Evolutionary conservation across 192 early-diverging fungal genomes (phyloP).

Genomic region (Linnemannia elongata): DNA sequence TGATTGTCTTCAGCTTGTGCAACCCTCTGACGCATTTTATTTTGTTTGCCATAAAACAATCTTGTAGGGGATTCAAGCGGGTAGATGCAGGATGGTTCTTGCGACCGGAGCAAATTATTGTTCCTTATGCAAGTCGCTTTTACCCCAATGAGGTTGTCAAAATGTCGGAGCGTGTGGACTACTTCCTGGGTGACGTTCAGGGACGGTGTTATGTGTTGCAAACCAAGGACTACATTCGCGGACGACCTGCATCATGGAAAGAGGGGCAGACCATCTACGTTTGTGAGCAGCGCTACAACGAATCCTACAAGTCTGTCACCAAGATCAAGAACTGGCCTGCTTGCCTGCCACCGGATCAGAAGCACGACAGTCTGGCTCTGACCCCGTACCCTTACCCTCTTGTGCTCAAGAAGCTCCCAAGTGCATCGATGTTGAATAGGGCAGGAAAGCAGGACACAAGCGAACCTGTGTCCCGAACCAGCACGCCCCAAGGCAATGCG

Average conservation of each 20-base stretch:
- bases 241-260: slow-evolving; percentile 13
- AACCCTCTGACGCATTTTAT: neutral
- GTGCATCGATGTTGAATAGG: neutral
- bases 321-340: slow-evolving; percentile 26
- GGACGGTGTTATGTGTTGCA: slow-evolving; percentile 17
- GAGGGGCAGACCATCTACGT: slow-evolving; percentile 23
- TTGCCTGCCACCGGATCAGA: neutral
- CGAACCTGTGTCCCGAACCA: neutral
- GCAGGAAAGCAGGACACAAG: neutral
- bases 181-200: neutral
- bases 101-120: slow-evolving; percentile 19
- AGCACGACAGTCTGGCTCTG: neutral
- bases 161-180: neutral
- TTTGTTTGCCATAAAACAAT: neutral
- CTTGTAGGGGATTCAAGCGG: slow-evolving; percentile 1
- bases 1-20: neutral
- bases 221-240: slow-evolving; percentile 15
- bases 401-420: slow-evolving; percentile 17
- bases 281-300: slow-evolving; percentile 30
- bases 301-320: neutral
- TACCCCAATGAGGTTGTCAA: slow-evolving; percentile 17
- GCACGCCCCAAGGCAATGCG: slow-evolving; percentile 5
- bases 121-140: slow-evolving; percentile 25
- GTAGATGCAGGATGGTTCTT: slow-evolving; percentile 30
- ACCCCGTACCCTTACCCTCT: slow-evolving; percentile 2